Conservation (phyloP, 2,329 filamentous ascomycete species). For the Trichoderma lentiforme region DNA sequence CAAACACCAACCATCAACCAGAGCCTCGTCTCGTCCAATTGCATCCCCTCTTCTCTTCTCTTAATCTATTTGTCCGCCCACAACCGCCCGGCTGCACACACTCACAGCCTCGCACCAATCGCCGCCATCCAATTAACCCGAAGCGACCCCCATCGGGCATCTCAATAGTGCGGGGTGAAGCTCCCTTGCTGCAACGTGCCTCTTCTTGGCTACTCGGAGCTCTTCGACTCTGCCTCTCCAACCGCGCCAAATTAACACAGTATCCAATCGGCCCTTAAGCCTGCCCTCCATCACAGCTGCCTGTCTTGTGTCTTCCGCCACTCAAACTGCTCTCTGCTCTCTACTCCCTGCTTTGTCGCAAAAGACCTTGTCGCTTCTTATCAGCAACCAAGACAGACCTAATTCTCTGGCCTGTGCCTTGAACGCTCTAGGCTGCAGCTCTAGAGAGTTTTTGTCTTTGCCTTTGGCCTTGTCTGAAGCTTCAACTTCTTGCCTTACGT, state of each 20-base stretch:
- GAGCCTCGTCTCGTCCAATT: background rate
- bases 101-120: background rate
- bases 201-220: conserved; percentile 17
- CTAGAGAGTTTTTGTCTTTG: background rate
- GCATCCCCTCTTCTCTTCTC: background rate
- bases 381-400: background rate
- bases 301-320: conserved; percentile 6
- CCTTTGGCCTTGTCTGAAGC: background rate
- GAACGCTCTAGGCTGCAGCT: background rate
- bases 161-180: conserved; percentile 27
- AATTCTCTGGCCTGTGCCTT: background rate
- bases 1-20: background rate
- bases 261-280: conserved; percentile 30
- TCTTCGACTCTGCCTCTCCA: background rate
- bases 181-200: conserved; percentile 18
- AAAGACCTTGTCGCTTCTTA: background rate
- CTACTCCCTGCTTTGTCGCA: background rate
- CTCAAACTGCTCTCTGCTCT: conserved; percentile 17
- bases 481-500: background rate
- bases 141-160: background rate
- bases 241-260: conserved; percentile 9
- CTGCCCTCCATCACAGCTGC: conserved; percentile 29
- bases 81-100: background rate
- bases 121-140: background rate
- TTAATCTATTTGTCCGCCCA: background rate